A percentile compares a stretch with the other conserved stretches of the same genome.
Conservation (phyloP, 2,329 filamentous ascomycete species). For the Colletotrichum endophyticum region DNA sequence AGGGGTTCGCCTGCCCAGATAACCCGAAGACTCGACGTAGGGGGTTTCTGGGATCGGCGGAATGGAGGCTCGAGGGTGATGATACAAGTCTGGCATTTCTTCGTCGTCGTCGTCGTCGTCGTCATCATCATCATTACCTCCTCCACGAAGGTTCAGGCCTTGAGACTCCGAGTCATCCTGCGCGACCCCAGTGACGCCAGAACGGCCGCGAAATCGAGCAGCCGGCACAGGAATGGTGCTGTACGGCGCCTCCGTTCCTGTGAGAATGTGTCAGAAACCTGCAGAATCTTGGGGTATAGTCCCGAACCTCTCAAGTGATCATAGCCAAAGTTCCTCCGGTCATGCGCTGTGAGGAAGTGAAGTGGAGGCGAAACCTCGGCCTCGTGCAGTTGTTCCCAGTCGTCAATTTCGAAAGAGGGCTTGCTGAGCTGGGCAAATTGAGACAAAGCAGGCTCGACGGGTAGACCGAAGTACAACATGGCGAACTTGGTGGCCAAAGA, state of each 20-base stretch:
- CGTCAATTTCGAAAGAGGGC: slow-evolving; percentile 25
- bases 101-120: background rate
- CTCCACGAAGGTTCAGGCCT: slow-evolving; percentile 11
- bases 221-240: slow-evolving; percentile 8
- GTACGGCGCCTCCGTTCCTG: slow-evolving; percentile 20
- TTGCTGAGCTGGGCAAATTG: slow-evolving; percentile 25
- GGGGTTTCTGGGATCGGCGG: background rate
- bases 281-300: background rate
- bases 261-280: background rate
- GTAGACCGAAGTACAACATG: slow-evolving; percentile 52
- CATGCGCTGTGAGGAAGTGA: slow-evolving; percentile 36
- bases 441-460: slow-evolving; percentile 41
- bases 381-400: slow-evolving; percentile 22
- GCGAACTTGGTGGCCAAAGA: slow-evolving; percentile 46
- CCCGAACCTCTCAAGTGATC: slow-evolving; percentile 22
- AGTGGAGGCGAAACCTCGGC: slow-evolving; percentile 29
- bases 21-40: background rate
- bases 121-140: background rate
- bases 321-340: slow-evolving; percentile 32
- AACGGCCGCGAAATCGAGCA: background rate
- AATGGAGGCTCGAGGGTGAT: background rate
- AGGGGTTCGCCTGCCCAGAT: background rate
- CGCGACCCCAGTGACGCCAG: background rate
- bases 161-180: background rate
- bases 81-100: background rate